Evolutionary conservation across 2,329 filamentous ascomycete species (phyloP).

Genomic region (Beauveria bassiana): DNA sequence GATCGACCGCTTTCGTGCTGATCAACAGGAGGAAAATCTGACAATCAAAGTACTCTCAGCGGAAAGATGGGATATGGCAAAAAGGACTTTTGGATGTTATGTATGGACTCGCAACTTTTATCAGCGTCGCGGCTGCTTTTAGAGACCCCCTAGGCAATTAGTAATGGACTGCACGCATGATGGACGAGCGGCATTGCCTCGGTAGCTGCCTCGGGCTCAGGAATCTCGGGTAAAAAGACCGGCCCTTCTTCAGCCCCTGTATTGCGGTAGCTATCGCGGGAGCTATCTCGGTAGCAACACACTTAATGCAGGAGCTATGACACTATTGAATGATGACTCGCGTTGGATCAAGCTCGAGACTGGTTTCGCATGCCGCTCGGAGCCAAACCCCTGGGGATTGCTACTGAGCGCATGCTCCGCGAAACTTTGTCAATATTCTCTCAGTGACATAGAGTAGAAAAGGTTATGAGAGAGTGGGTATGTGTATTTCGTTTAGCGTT

Average conservation of each 20-base stretch:
- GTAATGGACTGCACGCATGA: background rate
- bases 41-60: background rate
- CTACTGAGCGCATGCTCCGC: background rate
- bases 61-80: background rate
- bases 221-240: background rate
- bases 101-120: background rate
- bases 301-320: background rate
- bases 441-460: background rate
- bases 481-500: background rate
- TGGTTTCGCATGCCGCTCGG: background rate
- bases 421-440: background rate
- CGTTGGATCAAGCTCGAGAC: background rate
- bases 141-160: background rate
- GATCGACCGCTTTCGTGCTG: background rate
- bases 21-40: background rate
- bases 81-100: background rate
- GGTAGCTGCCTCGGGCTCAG: background rate
- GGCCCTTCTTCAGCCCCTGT: background rate
- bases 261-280: background rate
- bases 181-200: background rate
- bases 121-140: background rate
- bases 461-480: background rate
- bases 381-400: background rate
- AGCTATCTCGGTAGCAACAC: background rate
- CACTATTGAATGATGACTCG: background rate